phyloP scores from a whole-genome alignment of 2,329 filamentous ascomycete species.

The Claviceps arundinis region DNA sequence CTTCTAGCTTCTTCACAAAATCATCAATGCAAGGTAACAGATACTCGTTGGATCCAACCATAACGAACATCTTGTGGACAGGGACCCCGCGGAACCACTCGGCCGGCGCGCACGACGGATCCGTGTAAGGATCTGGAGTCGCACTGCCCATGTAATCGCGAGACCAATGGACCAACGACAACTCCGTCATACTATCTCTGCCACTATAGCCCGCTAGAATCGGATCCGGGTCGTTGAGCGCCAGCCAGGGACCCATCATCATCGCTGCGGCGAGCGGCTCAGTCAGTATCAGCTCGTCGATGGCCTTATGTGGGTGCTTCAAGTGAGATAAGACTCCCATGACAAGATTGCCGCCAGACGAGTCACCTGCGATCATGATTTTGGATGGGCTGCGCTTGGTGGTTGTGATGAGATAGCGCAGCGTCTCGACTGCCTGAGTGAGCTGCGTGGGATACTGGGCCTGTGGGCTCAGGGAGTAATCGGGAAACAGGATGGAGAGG shows the following conservation, averaged over 20 bases:
- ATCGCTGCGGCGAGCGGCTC: constrained; percentile 7
- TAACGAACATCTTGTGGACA: constrained; percentile 7
- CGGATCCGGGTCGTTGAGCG: constrained; percentile 2
- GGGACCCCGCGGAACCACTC: constrained; percentile 10
- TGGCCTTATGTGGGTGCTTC: constrained; percentile 8
- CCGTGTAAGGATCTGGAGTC: constrained; percentile 9
- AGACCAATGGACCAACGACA: constrained; percentile 3
- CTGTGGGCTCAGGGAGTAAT: constrained; percentile 9
- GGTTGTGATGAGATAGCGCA: constrained; percentile 8
- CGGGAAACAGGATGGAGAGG: constrained; percentile 10
- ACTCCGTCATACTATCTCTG: constrained; percentile 7
- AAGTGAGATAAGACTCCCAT: constrained; percentile 10
- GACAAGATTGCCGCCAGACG: constrained; percentile 10
- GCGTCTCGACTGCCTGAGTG: constrained; percentile 9
- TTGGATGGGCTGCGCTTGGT: constrained; percentile 4
- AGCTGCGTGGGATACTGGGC: constrained; percentile 12
- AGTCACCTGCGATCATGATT: constrained; percentile 10
- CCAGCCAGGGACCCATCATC: constrained; percentile 9
- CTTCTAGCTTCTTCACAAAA: constrained; percentile 9
- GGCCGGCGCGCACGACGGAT: constrained; percentile 7
- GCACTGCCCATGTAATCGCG: constrained; percentile 7
- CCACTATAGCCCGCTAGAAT: constrained; percentile 4
- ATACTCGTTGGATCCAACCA: constrained; percentile 9
- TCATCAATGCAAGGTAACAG: constrained; percentile 8
- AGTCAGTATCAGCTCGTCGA: constrained; percentile 5